These are phyloP conservation scores for Arachis monticola DNA, from an alignment of 331 rosid genomes.

Conservation along the genomic window DNA sequence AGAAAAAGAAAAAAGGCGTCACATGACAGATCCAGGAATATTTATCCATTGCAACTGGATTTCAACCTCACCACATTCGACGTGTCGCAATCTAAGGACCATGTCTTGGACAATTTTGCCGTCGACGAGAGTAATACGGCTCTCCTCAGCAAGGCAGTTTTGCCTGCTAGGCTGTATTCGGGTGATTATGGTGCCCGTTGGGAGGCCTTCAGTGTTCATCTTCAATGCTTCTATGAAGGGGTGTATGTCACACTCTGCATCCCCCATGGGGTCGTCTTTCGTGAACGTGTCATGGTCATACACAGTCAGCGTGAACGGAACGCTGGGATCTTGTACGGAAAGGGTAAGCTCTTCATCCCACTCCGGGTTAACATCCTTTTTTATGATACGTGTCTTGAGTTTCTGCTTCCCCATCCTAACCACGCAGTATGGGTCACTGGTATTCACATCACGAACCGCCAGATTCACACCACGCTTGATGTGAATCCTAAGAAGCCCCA, in stretches of 20 bases:
- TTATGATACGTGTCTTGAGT: constrained; percentile 83
- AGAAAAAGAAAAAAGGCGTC: too few relatives aligned
- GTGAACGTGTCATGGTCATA: constrained; percentile 87
- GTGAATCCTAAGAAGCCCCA: constrained; percentile 84
- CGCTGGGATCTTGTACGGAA: constrained; percentile 58
- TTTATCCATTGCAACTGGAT: constrained; percentile 86
- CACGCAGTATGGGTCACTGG: constrained; percentile 89
- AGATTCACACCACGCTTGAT: constrained; percentile 92
- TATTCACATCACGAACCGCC: constrained; percentile 93
- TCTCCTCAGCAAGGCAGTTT: constrained; percentile 81
- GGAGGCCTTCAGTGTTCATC: constrained; percentile 51
- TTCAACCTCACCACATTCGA: constrained; percentile 85
- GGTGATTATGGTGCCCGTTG: constrained; percentile 60
- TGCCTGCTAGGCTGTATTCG: constrained; percentile 69
- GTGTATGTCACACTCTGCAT: constrained; percentile 66
- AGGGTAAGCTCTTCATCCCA: constrained; percentile 98
- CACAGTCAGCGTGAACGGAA: constrained; percentile 64
- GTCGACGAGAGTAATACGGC: constrained; percentile 48
- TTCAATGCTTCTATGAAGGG: constrained; percentile 66
- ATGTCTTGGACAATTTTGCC: constrained; percentile 73
- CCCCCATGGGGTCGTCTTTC: constrained; percentile 93
- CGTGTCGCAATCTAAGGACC: constrained; percentile 74
- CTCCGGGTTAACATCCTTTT: constrained; percentile 82
- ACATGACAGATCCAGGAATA: constrained; percentile 58
- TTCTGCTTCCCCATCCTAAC: constrained; percentile 83